Evolutionary conservation across 176 grass and related monocot species (phyloP), one percentile per base, ranked within the genome.

Genomic region (Aegilops longissima): DNA sequence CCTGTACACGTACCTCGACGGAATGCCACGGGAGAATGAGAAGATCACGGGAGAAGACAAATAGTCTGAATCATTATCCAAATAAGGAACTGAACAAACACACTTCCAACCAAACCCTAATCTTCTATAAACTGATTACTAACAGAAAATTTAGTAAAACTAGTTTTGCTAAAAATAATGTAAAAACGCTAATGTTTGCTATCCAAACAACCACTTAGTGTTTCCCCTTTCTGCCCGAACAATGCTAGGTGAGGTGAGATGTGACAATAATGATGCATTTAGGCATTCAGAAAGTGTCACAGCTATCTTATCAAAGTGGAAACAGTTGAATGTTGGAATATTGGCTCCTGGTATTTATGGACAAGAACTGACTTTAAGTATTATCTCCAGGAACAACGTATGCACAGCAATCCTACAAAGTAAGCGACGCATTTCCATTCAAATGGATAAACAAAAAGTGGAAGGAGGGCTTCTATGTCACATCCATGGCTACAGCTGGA

Each of bases 381-480:
- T 14, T 11, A 27, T 84, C n/a, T 85, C 66, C 61, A 98, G 96
- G 96, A 73, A 94, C 93, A 23, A 90, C 86, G 73, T 98, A 95
- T 86, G 88, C 91, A 14, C 96, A 98, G 51, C 96, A 98, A 81
- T 98, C 96, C 24, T 98, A 98, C 47, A 98, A 98, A 91, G 96
- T 98, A 47, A 95, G 93, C 3, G 96, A 98, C 54, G 92, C 96
- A 79, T 98, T 98, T 90, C 96, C 96, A 16, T 98, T 94, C 81
- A 98, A 98, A 83, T 98, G 96, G 96, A 98, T 98, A 92, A 98
- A 92, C 92, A 98, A 95, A 88, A 95, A 98, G 79, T 98, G 96
- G 96, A 98, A 95, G 88, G 96, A 98, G 84, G 93, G 92, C 39
- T 98, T 98, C 78, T 95, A 86, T 88, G 96, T 98, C 68, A 98